Conservation (phyloP, 2,329 filamentous ascomycete species). For the Nemania diffusa region DNA sequence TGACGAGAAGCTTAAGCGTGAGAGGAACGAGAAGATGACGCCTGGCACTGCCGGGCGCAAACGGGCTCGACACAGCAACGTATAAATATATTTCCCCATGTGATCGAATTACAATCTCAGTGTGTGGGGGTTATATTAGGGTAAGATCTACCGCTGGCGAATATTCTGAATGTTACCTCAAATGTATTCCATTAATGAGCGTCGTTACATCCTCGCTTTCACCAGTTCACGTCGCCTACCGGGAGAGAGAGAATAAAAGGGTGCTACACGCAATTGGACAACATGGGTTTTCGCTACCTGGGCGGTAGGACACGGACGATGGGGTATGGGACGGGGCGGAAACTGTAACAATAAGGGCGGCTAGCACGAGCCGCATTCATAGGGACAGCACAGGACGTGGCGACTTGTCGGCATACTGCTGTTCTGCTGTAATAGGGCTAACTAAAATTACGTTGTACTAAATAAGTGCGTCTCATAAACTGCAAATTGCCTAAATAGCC, state of each 20-base stretch:
- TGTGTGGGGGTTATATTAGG: background rate
- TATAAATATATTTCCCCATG: slow-evolving; percentile 33
- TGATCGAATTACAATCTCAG: background rate
- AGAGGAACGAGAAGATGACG: slow-evolving; percentile 69
- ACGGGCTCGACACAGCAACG: slow-evolving; percentile 64
- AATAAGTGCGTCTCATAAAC: background rate
- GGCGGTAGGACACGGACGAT: background rate
- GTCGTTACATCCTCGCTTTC: slow-evolving; percentile 7
- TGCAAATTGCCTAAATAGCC: background rate
- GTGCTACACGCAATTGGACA: background rate
- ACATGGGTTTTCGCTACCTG: slow-evolving; percentile 10
- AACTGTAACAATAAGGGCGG: slow-evolving; percentile 27
- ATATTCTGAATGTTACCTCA: background rate
- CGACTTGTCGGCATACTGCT: background rate
- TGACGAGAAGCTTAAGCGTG: slow-evolving; percentile 74
- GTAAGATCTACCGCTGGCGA: background rate
- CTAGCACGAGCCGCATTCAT: background rate
- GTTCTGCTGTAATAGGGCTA: background rate
- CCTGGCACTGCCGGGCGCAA: slow-evolving; percentile 62
- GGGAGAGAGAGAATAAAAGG: background rate
- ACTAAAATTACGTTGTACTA: background rate
- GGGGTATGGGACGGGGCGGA: slow-evolving; percentile 12
- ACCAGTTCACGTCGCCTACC: slow-evolving; percentile 5
- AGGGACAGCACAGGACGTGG: background rate
- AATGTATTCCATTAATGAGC: background rate